A percentile compares a stretch with the other conserved stretches of the same genome.
phyloP scores from a whole-genome alignment of 176 grass and related monocot genomes.

The Oryza glumipatula region DNA sequence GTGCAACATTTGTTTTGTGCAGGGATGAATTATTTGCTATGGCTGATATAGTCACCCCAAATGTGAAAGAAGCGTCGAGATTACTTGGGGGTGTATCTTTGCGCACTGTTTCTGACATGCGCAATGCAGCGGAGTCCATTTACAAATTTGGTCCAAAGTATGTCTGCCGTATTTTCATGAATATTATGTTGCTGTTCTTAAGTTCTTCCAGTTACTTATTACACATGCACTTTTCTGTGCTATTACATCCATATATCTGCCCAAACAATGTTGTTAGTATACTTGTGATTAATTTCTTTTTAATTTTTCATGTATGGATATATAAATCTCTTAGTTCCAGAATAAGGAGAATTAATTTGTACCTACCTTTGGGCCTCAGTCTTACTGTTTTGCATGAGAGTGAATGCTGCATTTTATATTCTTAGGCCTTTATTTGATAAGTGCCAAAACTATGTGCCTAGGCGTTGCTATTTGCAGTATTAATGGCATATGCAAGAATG shows the following conservation, averaged over 20 bases:
- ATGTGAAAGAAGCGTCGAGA: slow-evolving; percentile 92
- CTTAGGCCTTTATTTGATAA: slow-evolving; percentile 21
- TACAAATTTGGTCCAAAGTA: slow-evolving; percentile 95
- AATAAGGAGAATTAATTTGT: neutral
- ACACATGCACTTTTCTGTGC: neutral
- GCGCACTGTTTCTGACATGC: slow-evolving; percentile 75
- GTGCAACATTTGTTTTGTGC: slow-evolving; percentile 36
- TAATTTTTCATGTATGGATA: slow-evolving; percentile 14
- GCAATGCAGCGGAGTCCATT: slow-evolving; percentile 81
- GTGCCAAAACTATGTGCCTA: neutral
- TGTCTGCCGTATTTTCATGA: neutral
- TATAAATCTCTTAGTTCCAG: slow-evolving; percentile 3
- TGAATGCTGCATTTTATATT: neutral
- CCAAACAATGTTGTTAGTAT: slow-evolving; percentile 17
- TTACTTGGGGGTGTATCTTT: slow-evolving; percentile 71
- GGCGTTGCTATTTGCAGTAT: slow-evolving; percentile 9
- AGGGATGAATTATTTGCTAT: slow-evolving; percentile 86
- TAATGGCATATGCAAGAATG: slow-evolving; percentile 9
- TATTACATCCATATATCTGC: neutral
- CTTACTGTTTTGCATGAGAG: neutral
- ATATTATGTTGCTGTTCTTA: neutral
- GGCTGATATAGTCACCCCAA: slow-evolving; percentile 99
- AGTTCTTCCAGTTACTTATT: neutral
- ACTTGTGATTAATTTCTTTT: neutral
- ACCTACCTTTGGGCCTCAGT: neutral